Conservation (phyloP, 2,329 filamentous ascomycete genomes). For the Pestalotiopsis sp. region DNA sequence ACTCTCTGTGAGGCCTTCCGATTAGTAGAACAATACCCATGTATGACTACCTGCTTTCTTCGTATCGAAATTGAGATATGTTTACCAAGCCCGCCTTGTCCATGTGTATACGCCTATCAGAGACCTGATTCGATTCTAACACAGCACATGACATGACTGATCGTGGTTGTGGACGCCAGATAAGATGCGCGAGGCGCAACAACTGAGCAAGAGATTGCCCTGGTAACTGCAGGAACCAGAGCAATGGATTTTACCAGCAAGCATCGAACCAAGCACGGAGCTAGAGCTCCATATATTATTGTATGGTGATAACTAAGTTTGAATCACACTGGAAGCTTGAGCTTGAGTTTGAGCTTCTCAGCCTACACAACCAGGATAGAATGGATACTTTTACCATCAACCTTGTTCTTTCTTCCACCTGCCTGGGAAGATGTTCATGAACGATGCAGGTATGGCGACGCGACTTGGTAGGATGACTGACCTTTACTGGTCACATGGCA, state of each 20-base stretch:
- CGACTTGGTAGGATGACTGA: not conserved
- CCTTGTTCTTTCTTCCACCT: not conserved
- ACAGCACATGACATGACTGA: not conserved
- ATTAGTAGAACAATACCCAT: not conserved
- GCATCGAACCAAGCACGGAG: not conserved
- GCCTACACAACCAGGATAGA: not conserved
- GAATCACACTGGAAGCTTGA: not conserved
- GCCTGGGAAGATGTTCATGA: not conserved
- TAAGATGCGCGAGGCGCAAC: not conserved
- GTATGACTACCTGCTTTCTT: not conserved
- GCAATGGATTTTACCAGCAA: not conserved
- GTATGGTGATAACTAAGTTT: not conserved
- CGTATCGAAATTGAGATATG: not conserved
- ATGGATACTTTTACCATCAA: not conserved
- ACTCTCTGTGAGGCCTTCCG: not conserved
- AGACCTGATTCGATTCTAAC: not conserved
- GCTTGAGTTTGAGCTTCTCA: not conserved
- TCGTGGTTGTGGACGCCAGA: not conserved
- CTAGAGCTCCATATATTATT: not conserved
- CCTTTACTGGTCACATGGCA: not conserved
- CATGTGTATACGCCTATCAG: not conserved
- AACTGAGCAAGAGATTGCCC: not conserved
- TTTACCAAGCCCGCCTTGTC: not conserved
- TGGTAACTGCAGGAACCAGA: not conserved
- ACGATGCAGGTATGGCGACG: not conserved